phyloP scores from a whole-genome alignment of 2,329 filamentous ascomycete genomes.

The Diaporthe humulicola region DNA sequence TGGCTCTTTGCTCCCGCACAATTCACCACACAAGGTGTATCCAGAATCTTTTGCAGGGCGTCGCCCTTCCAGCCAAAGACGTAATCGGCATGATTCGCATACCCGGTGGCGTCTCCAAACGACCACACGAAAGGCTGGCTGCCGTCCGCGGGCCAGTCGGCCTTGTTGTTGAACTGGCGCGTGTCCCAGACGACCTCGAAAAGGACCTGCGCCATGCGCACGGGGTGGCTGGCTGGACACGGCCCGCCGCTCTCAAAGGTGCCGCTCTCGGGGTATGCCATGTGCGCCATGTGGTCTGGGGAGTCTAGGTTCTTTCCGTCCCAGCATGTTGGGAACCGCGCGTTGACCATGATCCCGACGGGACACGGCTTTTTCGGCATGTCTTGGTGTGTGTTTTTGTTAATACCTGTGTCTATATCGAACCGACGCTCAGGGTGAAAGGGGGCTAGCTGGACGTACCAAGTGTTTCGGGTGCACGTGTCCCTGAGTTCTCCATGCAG shows the following conservation, averaged over 20 bases:
- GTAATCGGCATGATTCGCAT: conserved; percentile 52
- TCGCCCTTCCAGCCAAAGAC: conserved; percentile 49
- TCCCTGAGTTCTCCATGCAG: conserved; percentile 46
- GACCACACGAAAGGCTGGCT: conserved; percentile 48
- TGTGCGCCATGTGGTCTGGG: conserved; percentile 49
- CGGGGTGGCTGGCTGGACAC: conserved; percentile 49
- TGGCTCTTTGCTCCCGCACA: conserved; percentile 46
- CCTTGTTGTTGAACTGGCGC: conserved; percentile 50
- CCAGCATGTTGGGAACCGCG: conserved; percentile 48
- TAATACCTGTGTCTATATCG: background rate
- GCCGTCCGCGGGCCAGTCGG: conserved; percentile 51
- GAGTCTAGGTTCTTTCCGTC: conserved; percentile 49
- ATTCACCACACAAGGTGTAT: conserved; percentile 42
- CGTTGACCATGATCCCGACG: conserved; percentile 50
- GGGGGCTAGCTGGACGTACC: conserved; percentile 50
- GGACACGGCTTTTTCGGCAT: conserved; percentile 50
- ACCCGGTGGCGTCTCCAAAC: conserved; percentile 50
- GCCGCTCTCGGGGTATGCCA: conserved; percentile 45
- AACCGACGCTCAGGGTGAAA: background rate
- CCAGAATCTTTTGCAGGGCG: conserved; percentile 48
- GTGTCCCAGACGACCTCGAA: conserved; percentile 59
- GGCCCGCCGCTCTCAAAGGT: conserved; percentile 40
- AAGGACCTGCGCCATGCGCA: conserved; percentile 54
- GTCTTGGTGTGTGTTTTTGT: conserved; percentile 30
- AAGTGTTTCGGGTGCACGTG: conserved; percentile 47